phyloP scores from a whole-genome alignment of 2,329 filamentous ascomycete genomes.

The Hypoxylon rubiginosum region DNA sequence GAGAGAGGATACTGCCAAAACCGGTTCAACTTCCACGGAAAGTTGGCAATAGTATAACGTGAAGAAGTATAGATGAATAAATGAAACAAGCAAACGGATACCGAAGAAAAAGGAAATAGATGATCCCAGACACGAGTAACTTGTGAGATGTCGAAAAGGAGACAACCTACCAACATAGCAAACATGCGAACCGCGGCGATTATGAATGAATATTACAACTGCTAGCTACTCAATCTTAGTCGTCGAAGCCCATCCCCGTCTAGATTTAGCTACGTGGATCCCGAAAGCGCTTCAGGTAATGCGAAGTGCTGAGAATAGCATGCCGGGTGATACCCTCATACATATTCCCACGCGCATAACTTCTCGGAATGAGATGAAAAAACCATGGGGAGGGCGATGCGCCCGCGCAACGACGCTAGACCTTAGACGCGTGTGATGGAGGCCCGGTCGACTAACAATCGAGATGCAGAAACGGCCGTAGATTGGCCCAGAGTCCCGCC shows the following conservation, averaged over 20 bases:
- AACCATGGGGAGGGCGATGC: slow-evolving; percentile 38
- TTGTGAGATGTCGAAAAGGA: slow-evolving; percentile 36
- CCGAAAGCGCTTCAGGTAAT: slow-evolving; percentile 28
- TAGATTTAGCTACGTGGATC: slow-evolving; percentile 23
- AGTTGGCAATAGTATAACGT: slow-evolving; percentile 18
- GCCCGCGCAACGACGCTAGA: slow-evolving; percentile 41
- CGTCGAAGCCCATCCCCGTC: slow-evolving; percentile 30
- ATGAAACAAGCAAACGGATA: slow-evolving; percentile 33
- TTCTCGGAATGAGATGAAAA: slow-evolving; percentile 27
- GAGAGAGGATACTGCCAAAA: slow-evolving; percentile 13
- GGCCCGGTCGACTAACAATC: neutral
- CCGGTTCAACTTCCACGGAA: slow-evolving; percentile 41
- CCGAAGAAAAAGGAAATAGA: slow-evolving; percentile 34
- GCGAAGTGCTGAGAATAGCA: slow-evolving; percentile 45
- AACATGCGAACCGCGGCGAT: slow-evolving; percentile 37
- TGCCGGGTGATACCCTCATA: slow-evolving; percentile 39
- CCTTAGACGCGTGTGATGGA: slow-evolving; percentile 35
- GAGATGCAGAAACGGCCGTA: slow-evolving; percentile 17
- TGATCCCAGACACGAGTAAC: slow-evolving; percentile 19
- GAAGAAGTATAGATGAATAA: slow-evolving; percentile 24
- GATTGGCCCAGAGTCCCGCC: slow-evolving; percentile 40
- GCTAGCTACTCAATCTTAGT: slow-evolving; percentile 37
- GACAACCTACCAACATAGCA: slow-evolving; percentile 31
- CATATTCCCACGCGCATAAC: slow-evolving; percentile 13
- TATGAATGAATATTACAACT: slow-evolving; percentile 43